phyloP scores from a whole-genome alignment of 495 filamentous ascomycete species.

The Talaromyces proteolyticus region DNA sequence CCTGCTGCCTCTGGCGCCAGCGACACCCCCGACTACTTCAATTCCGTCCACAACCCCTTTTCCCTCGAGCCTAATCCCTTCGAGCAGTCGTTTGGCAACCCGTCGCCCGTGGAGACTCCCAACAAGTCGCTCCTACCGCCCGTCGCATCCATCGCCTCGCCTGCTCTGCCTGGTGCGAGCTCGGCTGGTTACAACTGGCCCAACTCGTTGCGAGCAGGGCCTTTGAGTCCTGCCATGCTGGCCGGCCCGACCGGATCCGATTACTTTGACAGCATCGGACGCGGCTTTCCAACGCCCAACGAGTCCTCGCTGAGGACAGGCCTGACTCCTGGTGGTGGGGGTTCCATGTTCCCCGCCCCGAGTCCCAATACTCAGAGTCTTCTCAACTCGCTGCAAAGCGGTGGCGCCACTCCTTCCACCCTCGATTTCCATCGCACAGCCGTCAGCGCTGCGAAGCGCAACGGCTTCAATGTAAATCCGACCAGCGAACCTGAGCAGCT shows the following conservation, averaged over 20 bases:
- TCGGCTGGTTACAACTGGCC: constrained; percentile 70
- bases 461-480: constrained; percentile 39
- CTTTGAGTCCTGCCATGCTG: constrained; percentile 95
- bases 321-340: constrained; percentile 89
- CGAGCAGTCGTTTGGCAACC: constrained; percentile 80
- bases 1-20: constrained; percentile 50
- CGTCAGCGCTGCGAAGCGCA: constrained; percentile 67
- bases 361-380: constrained; percentile 81
- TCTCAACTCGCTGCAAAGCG: constrained; percentile 71
- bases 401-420: constrained; percentile 80
- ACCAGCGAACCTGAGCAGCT: constrained; percentile 40
- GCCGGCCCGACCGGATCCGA: constrained; percentile 77
- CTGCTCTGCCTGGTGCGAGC: constrained; percentile 69
- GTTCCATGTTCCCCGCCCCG: constrained; percentile 94
- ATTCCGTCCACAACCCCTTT: constrained; percentile 55
- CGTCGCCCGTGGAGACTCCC: constrained; percentile 74
- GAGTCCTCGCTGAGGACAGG: constrained; percentile 91
- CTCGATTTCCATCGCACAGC: constrained; percentile 95
- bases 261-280: constrained; percentile 74
- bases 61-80: constrained; percentile 93
- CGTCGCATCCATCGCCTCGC: constrained; percentile 87
- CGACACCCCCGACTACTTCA: constrained; percentile 76
- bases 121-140: constrained; percentile 86
- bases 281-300: constrained; percentile 93
- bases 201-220: constrained; percentile 83